Evolutionary conservation across 345 rosid species (phyloP), one percentile per base, ranked within the genome.

Genomic region (Erodium maritimum): DNA sequence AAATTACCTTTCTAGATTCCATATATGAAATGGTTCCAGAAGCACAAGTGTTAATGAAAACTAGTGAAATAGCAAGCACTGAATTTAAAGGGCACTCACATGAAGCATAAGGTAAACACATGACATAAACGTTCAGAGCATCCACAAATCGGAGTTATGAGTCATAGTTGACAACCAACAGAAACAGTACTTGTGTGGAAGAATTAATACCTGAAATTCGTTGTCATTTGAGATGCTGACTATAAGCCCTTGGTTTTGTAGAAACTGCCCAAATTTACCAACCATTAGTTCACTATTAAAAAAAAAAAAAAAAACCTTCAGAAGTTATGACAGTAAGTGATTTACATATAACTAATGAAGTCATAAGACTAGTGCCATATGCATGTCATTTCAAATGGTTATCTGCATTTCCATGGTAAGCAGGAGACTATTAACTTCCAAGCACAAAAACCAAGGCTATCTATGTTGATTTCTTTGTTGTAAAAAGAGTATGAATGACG

Each of bases 231-330:
- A 57, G 61, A 85, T 61, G 60, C 82, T 54, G 63, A 82, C 71
- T 62, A 85, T 67, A 64, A 78, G 65, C 9, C 91, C 88, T 57
- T 65, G 77, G 70, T 85, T 85, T 70, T 71, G 80, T 12, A 85
- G 65, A 72, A 85, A 85, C 91, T 85, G 86, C 81, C 62, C 73
- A 19, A 57, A 17, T 12, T 21, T 19, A 19, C 51, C 37, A 19
- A 29, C 6, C 0, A 57, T 19, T 19, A 29, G n/a, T 57, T 56
- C 59, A 24, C n/a, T 57, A n/a, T 19, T 57, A n/a, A 57, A 57
- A 21, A 57, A 57, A 57, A 50, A 57, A 57, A 57, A 45, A 34
- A 16, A 29, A 23, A 21, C 6, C 1, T 7, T 34, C 45, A 50
- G 50, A 57, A 22, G 23, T 57, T 34, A 37, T 5, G 46, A 2